These are phyloP conservation scores for Salvia rosmarinus DNA, from an alignment of 257 asterid genomes.

Conservation along the genomic window DNA sequence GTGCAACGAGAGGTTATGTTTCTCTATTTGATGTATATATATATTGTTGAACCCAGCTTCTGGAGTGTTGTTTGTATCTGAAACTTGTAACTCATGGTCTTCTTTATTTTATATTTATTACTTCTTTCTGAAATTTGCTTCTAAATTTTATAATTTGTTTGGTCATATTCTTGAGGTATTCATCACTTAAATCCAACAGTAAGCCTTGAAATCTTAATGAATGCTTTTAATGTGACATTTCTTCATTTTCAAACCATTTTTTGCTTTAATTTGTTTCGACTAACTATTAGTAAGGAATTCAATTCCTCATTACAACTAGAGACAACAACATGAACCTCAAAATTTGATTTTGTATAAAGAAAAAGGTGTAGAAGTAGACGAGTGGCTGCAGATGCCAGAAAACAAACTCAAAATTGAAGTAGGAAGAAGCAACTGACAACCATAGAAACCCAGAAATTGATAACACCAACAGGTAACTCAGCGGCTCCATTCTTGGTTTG, in stretches of 20 bases:
- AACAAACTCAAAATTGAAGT: constrained; percentile 4
- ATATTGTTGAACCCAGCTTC: constrained; percentile 22
- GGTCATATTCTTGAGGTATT: not conserved
- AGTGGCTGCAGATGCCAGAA: constrained; percentile 12
- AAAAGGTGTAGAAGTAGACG: not conserved
- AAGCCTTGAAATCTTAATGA: not conserved
- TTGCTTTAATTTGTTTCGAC: too few relatives aligned
- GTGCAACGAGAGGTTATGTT: constrained; percentile 9
- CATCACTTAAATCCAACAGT: not conserved
- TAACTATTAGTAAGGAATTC: too few relatives aligned
- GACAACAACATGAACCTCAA: not conserved
- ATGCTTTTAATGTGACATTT: too few relatives aligned
- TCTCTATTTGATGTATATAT: constrained; percentile 28
- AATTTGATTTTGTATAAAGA: not conserved
- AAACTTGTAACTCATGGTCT: constrained; percentile 5
- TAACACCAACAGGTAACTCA: not conserved
- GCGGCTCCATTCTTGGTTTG: constrained; percentile 16
- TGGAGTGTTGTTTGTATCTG: constrained; percentile 19
- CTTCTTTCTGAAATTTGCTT: not conserved
- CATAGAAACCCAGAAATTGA: constrained; percentile 20
- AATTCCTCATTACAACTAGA: not conserved
- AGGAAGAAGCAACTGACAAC: constrained; percentile 24
- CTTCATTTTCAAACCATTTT: too few relatives aligned
- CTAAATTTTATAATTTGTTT: not conserved
- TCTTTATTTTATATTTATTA: constrained; percentile 1